phyloP scores from a whole-genome alignment of 1,139 yeast species.

The Geotrichum citri-aurantii region DNA sequence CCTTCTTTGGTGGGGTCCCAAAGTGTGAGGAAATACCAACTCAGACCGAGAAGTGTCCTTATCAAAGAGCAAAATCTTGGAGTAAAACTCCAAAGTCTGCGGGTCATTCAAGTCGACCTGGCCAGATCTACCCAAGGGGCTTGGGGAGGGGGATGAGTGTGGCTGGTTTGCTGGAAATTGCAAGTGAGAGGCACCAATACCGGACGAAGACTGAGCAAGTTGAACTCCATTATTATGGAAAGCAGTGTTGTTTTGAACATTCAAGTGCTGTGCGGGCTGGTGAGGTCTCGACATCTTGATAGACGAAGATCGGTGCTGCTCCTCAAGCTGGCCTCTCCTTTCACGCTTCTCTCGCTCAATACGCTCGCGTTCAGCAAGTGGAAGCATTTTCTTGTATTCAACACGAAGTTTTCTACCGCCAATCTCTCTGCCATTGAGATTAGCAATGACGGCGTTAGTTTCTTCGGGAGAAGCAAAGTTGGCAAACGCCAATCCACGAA shows the following conservation, averaged over 20 bases:
- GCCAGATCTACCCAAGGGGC: background rate
- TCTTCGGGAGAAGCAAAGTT: slow-evolving; percentile 94
- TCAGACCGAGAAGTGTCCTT: slow-evolving; percentile 68
- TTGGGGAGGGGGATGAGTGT: slow-evolving; percentile 8
- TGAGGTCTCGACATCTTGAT: slow-evolving; percentile 16
- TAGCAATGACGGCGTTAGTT: slow-evolving; percentile 76
- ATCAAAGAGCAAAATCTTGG: slow-evolving; percentile 74
- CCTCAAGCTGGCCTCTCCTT: slow-evolving; percentile 91
- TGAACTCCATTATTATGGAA: slow-evolving; percentile 19
- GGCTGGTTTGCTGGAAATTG: slow-evolving; percentile 9
- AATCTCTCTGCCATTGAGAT: slow-evolving; percentile 86
- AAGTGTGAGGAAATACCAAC: slow-evolving; percentile 58
- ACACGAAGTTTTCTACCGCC: slow-evolving; percentile 95
- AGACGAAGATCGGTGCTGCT: slow-evolving; percentile 62
- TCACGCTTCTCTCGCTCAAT: slow-evolving; percentile 95
- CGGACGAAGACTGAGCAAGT: slow-evolving; percentile 12
- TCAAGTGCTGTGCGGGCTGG: slow-evolving; percentile 5
- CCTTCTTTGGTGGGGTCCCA: slow-evolving; percentile 59
- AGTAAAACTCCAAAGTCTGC: slow-evolving; percentile 78
- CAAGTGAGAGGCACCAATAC: slow-evolving; percentile 10
- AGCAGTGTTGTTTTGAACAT: slow-evolving; percentile 5
- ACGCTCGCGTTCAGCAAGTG: slow-evolving; percentile 87
- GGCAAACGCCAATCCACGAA: slow-evolving; percentile 98
- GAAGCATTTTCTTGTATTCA: slow-evolving; percentile 95
- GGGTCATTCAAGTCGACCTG: slow-evolving; percentile 82